Base-by-base conservation (phyloP, 192 early-diverging fungal genomes). In the Mortierella hygrophila region DNA sequence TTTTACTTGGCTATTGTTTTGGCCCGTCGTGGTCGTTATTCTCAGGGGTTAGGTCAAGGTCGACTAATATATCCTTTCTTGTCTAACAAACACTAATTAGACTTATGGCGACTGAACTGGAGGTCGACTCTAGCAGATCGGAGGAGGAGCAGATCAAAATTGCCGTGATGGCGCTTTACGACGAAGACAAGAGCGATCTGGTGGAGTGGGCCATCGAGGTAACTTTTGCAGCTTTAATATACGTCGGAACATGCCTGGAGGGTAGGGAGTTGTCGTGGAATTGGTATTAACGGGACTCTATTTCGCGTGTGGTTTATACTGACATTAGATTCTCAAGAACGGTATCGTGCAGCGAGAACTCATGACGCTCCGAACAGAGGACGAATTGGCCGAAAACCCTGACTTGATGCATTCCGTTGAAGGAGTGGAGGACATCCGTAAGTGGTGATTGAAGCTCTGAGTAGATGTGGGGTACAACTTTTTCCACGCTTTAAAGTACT, bases 141-240 rank as follows among this genome's bases (percentile, higher is more conserved):
- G 89, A 89, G 82, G 75, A 60, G 16, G 85, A 92, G 63, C 88
- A 92, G 78, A 81, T 93, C n/a, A 82, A 87, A 26, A 89, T 92
- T 65, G 89, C 83, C 0, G 90, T 93, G 2, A 76, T 84, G 20
- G 78, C 89, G 15, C 82, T 93, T 37, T 37, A 87, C 16, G 89
- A 91, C 65, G 83, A 88, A 15, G 85, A 89, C 9, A 68, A 89
- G 23, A 32, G 49, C 0, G 82, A 87, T 16, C 65, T 92, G 47
- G 65, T 93, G 6, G 81, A 89, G 7, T 92, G 90, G 90, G 78
- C 89, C 6, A 52, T 82, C 18, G 69, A 81, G 83, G 89, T 88
- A 82, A 57, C 54, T 37, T 4, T 70, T n/a, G 38, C 6, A 20
- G 20, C 6, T 37, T 26, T 26, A 23, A 57, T 57, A 26, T 57